Conservation (phyloP, 176 grass and related monocot species). For the Carex myosuroides region DNA sequence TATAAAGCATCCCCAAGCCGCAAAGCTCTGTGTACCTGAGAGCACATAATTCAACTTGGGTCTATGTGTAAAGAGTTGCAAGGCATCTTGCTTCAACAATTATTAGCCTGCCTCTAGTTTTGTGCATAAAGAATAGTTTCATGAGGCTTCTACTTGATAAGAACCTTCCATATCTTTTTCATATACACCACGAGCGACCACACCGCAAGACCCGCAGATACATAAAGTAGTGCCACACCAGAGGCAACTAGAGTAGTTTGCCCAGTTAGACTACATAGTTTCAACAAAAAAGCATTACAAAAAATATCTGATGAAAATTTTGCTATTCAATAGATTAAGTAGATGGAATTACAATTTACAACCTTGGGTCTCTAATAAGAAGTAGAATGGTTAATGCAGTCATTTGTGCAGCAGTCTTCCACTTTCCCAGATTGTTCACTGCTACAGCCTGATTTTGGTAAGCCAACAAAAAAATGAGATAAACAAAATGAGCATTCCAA, state of each 20-base stretch:
- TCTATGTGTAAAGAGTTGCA: neutral
- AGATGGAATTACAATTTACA: conserved; percentile 30
- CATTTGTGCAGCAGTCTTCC: conserved; percentile 97
- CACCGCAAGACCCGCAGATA: conserved; percentile 82
- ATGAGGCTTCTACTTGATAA: conserved; percentile 52
- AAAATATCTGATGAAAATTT: neutral
- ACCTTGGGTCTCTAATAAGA: conserved; percentile 80
- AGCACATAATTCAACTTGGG: neutral
- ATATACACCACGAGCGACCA: conserved; percentile 92
- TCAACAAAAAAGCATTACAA: neutral
- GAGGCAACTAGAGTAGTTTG: conserved; percentile 37
- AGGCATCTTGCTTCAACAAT: neutral
- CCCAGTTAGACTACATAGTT: conserved; percentile 43
- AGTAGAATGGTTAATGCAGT: conserved; percentile 73
- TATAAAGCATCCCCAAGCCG: conserved; percentile 8
- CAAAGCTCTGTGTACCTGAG: neutral
- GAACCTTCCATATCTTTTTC: conserved; percentile 87
- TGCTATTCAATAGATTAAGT: neutral
- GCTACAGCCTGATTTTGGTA: conserved; percentile 65
- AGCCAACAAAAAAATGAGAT: conserved; percentile 18
- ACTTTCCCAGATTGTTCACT: conserved; percentile 89
- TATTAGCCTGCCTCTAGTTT: neutral
- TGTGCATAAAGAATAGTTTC: neutral
- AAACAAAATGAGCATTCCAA: conserved; percentile 26
- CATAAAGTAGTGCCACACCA: conserved; percentile 69